Evolutionary conservation across 768 basidiomycete species (phyloP), one percentile per base, ranked within the genome.

Genomic region (Xerocomellus chrysenteron): DNA sequence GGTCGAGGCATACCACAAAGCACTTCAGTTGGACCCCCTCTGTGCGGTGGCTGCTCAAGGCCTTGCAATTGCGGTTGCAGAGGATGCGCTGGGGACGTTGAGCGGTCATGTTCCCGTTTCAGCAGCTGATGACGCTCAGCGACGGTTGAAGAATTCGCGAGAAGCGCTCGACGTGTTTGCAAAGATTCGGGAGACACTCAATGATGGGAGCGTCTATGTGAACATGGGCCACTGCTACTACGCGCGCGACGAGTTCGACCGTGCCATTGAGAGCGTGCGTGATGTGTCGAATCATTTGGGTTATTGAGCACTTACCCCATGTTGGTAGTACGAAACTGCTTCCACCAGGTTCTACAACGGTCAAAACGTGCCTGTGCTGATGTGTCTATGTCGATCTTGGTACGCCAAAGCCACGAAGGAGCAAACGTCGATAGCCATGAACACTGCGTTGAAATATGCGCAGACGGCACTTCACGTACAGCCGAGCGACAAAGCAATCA

Each of bases 151-250:
- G 73, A 89, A 91, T 62, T 84, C 92, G 3, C 81, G 92, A 8
- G 93, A 97, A 50, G 96, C 97, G 0, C 73, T 99, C 43, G 87
- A 89, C 47, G 81, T 96, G 36, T 93, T 99, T 66, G 88, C 86
- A 3, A 93, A 96, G 73, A 88, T 98, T 50, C 81, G 93, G 52
- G 97, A 98, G 74, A 88, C 86, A 2, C 74, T 94, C 51, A 82
- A 84, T 55, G 83, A 85, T 42, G 92, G 91, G 8, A 90, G 90
- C 56, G 94, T 97, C 5, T 94, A 95, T 67, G 78, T 92, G 66
- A 99, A 99, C 70, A 95, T 98, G 79, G 97, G 95, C 0, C 97
- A 98, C 66, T 97, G 94, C 65, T 90, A 94, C 69, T 96, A 92
- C 67, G 82, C 85, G 19, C 80, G 92, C 49, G 96, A 97, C 56